Evolutionary conservation across 2,329 filamentous ascomycete genomes (phyloP).

Genomic region (Xylaria hypoxylon): DNA sequence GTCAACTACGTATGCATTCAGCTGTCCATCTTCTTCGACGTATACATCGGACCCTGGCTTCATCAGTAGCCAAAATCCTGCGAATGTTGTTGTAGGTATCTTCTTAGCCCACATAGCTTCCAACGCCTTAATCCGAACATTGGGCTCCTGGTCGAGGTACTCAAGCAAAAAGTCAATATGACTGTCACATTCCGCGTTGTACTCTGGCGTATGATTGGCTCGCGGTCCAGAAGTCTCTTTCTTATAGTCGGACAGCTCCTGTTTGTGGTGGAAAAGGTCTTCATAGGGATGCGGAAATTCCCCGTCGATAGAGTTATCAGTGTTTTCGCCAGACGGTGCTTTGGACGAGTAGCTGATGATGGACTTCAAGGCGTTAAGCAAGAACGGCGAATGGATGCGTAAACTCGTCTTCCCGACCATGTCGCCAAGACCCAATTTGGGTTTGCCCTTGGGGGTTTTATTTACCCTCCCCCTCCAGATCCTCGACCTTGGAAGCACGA

Average conservation of each 20-base stretch:
- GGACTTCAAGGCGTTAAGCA: constrained; percentile 31
- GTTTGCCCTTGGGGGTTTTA: neutral
- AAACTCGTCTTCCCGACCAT: constrained; percentile 23
- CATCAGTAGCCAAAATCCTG: constrained; percentile 36
- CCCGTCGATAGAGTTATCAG: constrained; percentile 7
- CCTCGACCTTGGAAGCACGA: neutral
- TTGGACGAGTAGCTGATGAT: constrained; percentile 34
- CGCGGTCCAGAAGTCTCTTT: constrained; percentile 20
- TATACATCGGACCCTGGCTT: constrained; percentile 38
- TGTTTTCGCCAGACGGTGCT: constrained; percentile 25
- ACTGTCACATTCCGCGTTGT: constrained; percentile 35
- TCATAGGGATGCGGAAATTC: constrained; percentile 32
- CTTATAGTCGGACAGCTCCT: constrained; percentile 34
- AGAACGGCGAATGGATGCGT: constrained; percentile 34
- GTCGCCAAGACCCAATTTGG: constrained; percentile 20
- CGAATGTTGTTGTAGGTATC: constrained; percentile 36
- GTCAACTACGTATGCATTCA: constrained; percentile 39
- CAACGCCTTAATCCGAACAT: constrained; percentile 16
- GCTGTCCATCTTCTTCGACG: constrained; percentile 34
- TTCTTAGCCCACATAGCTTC: constrained; percentile 38
- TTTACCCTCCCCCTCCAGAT: neutral
- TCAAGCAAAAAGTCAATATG: constrained; percentile 39
- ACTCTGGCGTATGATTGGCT: constrained; percentile 30
- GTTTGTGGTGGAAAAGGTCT: constrained; percentile 34
- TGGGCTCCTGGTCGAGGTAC: constrained; percentile 35